These are phyloP conservation scores for Claviceps pusilla DNA, from an alignment of 2,329 filamentous ascomycete genomes.

Conservation along the genomic window DNA sequence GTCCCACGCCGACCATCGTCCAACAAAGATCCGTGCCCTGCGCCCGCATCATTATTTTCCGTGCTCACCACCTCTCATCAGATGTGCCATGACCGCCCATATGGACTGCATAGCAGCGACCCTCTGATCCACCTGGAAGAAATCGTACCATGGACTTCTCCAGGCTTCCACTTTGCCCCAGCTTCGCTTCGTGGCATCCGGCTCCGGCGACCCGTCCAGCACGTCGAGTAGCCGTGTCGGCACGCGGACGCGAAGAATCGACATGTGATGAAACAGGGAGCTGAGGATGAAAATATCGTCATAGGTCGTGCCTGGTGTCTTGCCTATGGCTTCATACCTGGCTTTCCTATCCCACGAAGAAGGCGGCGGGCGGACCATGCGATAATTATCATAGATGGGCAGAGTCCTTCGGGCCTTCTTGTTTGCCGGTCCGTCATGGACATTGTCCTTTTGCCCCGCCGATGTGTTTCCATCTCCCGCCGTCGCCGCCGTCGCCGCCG, in stretches of 20 bases:
- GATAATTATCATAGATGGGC: conserved; percentile 48
- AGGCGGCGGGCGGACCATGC: conserved; percentile 43
- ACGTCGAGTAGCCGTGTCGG: conserved; percentile 37
- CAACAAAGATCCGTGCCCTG: no score
- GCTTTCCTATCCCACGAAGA: conserved; percentile 46
- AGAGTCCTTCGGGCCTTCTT: conserved; percentile 41
- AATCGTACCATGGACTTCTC: conserved; percentile 46
- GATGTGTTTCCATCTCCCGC: conserved; percentile 31
- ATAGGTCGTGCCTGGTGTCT: conserved; percentile 27
- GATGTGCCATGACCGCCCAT: conserved; percentile 45
- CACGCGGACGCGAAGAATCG: conserved; percentile 43
- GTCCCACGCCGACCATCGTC: no score
- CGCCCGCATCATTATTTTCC: background rate
- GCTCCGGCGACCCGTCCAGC: conserved; percentile 30
- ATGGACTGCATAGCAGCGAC: conserved; percentile 40
- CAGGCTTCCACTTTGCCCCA: conserved; percentile 40
- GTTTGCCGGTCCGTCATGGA: conserved; percentile 11
- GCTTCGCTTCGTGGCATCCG: conserved; percentile 21
- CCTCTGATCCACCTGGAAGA: conserved; percentile 39
- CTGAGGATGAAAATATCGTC: conserved; percentile 50
- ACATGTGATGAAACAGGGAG: conserved; percentile 46
- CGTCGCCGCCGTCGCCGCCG: conserved; percentile 24
- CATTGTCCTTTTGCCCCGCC: conserved; percentile 12
- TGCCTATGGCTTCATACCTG: conserved; percentile 42
- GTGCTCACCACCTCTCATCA: conserved; percentile 33